phyloP scores from a whole-genome alignment of 208 protist species.

The Leishmania major region DNA sequence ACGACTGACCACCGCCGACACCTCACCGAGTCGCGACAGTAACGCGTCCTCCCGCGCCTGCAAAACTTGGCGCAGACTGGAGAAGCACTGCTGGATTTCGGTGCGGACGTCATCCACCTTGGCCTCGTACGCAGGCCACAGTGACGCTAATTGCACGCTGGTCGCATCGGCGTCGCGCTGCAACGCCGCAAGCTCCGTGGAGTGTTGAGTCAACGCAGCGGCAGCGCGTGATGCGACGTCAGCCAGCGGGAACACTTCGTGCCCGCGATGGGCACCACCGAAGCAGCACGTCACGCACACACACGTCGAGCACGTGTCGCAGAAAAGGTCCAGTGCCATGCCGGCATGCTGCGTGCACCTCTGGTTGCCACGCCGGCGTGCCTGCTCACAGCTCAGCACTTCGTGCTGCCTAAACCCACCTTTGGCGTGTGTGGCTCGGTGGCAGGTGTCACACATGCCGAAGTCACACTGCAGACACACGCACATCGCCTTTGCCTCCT shows the following conservation, averaged over 20 bases:
- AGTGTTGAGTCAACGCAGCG: constrained; percentile 7
- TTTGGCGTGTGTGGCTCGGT: constrained; percentile 53
- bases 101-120: constrained; percentile 23
- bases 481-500: constrained; percentile 36
- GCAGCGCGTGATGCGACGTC: constrained; percentile 31
- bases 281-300: constrained; percentile 81
- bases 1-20: constrained; percentile 10
- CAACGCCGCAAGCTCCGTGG: constrained; percentile 23
- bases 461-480: constrained; percentile 78
- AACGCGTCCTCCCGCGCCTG: constrained; percentile 50
- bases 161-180: constrained; percentile 9
- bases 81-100: constrained; percentile 45
- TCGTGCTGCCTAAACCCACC: constrained; percentile 64
- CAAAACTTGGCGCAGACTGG: constrained; percentile 36
- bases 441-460: constrained; percentile 59
- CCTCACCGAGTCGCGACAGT: constrained; percentile 15
- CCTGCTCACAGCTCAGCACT: constrained; percentile 42
- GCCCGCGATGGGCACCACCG: constrained; percentile 58
- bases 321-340: constrained; percentile 72
- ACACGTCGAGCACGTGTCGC: constrained; percentile 50
- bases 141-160: not conserved
- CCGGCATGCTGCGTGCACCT: constrained; percentile 46
- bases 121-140: constrained; percentile 29
- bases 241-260: constrained; percentile 55
- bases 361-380: constrained; percentile 21